A percentile compares a stretch with the other conserved stretches of the same genome.
These are phyloP conservation scores for Debaryomyces robertsiae DNA, from an alignment of 1,139 yeast genomes.

Conservation along the genomic window DNA sequence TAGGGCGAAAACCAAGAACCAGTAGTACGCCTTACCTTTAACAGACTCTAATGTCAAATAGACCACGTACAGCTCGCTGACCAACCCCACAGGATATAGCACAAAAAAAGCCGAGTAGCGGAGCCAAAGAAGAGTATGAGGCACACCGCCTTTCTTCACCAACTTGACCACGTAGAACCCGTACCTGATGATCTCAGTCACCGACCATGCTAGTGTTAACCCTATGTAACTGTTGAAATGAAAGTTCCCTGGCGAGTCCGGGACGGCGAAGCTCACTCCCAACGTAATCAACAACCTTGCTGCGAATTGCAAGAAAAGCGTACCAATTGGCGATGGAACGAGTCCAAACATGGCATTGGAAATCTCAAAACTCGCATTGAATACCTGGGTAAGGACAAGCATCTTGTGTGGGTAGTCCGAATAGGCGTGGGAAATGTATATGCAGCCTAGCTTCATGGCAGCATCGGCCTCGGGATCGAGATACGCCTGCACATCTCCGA, in stretches of 20 bases:
- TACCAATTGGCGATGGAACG: conserved; percentile 33
- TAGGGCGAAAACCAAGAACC: conserved; percentile 33
- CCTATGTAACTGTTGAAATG: conserved; percentile 26
- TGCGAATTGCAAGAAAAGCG: conserved; percentile 34
- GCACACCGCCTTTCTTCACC: conserved; percentile 16
- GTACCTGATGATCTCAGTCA: conserved; percentile 36
- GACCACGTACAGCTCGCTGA: conserved; percentile 34
- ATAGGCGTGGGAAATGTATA: conserved; percentile 10
- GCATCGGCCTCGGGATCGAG: conserved; percentile 5
- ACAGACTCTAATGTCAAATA: conserved; percentile 26
- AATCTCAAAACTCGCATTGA: conserved; percentile 35
- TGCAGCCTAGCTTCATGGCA: not conserved
- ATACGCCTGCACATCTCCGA: conserved; percentile 18
- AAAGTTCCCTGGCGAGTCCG: conserved; percentile 37
- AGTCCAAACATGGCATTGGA: conserved; percentile 29
- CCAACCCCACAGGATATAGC: conserved; percentile 39
- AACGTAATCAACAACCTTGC: conserved; percentile 36
- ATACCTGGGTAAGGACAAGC: conserved; percentile 30
- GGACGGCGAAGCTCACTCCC: conserved; percentile 34
- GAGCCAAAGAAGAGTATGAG: conserved; percentile 30
- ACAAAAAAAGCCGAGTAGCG: conserved; percentile 37
- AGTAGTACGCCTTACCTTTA: conserved; percentile 18
- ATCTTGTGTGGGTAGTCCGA: conserved; percentile 32
- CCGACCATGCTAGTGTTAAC: conserved; percentile 37
- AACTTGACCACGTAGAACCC: conserved; percentile 29